These are phyloP conservation scores for Phytophthora megakarya DNA, from an alignment of 352 stramenopile genomes.

Conservation along the genomic window DNA sequence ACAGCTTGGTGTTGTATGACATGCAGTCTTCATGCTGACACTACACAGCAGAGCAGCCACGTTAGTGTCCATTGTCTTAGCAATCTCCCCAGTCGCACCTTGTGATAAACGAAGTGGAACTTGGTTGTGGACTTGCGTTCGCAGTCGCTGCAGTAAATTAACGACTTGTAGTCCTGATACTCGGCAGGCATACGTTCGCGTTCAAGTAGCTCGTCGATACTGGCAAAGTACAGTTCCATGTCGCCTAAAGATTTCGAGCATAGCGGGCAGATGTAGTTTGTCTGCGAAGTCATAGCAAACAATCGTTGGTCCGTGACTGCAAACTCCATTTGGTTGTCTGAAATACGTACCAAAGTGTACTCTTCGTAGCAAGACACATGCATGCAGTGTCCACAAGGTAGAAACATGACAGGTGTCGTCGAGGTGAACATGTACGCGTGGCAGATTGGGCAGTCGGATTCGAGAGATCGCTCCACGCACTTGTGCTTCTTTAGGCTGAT, in stretches of 20 bases:
- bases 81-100: constrained; percentile 39
- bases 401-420: constrained; percentile 94
- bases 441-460: constrained; percentile 96
- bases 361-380: constrained; percentile 95
- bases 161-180: constrained; percentile 72
- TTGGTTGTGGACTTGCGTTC: constrained; percentile 82
- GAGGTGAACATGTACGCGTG: constrained; percentile 96
- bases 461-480: constrained; percentile 94
- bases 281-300: constrained; percentile 35
- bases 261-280: constrained; percentile 94
- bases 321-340: neutral
- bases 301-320: constrained; percentile 6
- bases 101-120: constrained; percentile 90
- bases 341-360: constrained; percentile 81
- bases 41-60: constrained; percentile 30
- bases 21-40: constrained; percentile 78
- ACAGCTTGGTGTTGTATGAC: constrained; percentile 88
- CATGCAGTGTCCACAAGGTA: constrained; percentile 97
- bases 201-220: constrained; percentile 82
- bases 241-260: constrained; percentile 96
- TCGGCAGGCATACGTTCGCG: constrained; percentile 81
- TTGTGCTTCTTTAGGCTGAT: constrained; percentile 91
- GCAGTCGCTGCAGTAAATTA: constrained; percentile 89
- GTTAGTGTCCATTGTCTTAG: neutral
- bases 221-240: constrained; percentile 91